Percentiles rank a stretch among this genome's conserved stretches.
Evolutionary conservation across 2,329 filamentous ascomycete genomes (phyloP).

Genomic region (Fusarium chaquense): DNA sequence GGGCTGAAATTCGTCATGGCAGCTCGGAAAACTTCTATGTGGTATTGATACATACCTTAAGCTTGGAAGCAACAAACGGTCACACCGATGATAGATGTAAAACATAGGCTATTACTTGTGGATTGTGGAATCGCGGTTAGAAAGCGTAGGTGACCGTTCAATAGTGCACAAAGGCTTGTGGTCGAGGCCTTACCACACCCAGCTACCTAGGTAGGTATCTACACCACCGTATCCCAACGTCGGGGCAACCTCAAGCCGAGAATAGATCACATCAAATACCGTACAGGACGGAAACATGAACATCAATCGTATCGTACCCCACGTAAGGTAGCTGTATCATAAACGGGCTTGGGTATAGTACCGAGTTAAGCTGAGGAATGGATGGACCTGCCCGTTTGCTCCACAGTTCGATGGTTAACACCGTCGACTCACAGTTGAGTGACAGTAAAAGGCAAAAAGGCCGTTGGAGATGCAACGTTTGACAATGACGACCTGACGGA

Average conservation of each 20-base stretch:
- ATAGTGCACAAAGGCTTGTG: constrained; percentile 23
- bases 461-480: constrained; percentile 22
- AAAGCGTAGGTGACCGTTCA: constrained; percentile 9
- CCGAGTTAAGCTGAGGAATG: constrained; percentile 38
- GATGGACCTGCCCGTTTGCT: constrained; percentile 23
- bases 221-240: neutral
- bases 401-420: constrained; percentile 3
- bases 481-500: neutral
- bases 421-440: constrained; percentile 7
- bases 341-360: neutral
- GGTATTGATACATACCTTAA: constrained; percentile 12
- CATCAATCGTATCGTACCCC: neutral
- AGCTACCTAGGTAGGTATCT: neutral
- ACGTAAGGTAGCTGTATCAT: neutral
- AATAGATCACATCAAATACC: neutral
- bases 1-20: constrained; percentile 19
- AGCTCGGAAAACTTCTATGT: constrained; percentile 18
- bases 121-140: neutral
- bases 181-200: constrained; percentile 4
- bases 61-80: neutral
- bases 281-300: constrained; percentile 14
- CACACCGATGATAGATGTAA: neutral
- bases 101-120: neutral
- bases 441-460: constrained; percentile 20
- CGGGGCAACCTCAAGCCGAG: constrained; percentile 27